Conservation (phyloP, 2,329 filamentous ascomycete species). For the Cladorrhinum sp. region DNA sequence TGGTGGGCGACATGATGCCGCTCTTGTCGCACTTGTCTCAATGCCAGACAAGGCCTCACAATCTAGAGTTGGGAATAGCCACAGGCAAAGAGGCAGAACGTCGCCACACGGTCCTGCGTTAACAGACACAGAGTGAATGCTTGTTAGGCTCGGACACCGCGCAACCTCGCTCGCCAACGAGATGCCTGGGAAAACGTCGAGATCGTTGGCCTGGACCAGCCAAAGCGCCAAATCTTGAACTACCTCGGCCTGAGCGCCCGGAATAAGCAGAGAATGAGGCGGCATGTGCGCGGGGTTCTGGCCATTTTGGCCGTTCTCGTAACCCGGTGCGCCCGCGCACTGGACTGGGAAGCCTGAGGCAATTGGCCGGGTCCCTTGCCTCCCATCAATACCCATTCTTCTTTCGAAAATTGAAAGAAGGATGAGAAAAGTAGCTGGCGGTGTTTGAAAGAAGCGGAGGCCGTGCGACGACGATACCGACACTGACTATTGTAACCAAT, state of each 20-base stretch:
- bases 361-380: slow-evolving; percentile 62
- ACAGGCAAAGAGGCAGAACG: too few species aligned
- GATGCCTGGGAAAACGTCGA: too few species aligned
- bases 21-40: slow-evolving; percentile 55
- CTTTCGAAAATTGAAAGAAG: slow-evolving; percentile 27
- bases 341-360: slow-evolving; percentile 65
- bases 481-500: too few species aligned
- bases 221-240: too few species aligned
- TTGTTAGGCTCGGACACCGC: too few species aligned
- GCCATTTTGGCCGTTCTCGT: slow-evolving; percentile 72
- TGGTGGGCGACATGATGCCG: slow-evolving; percentile 79
- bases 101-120: too few species aligned
- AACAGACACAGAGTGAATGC: too few species aligned
- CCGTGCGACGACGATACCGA: slow-evolving; percentile 23
- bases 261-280: slow-evolving; percentile 87
- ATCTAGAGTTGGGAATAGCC: too few species aligned
- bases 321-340: slow-evolving; percentile 71
- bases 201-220: too few species aligned
- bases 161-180: too few species aligned
- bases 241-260: too few species aligned
- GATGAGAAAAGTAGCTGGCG: slow-evolving; percentile 17
- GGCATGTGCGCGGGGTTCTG: slow-evolving; percentile 75
- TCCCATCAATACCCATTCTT: slow-evolving; percentile 73
- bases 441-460: slow-evolving; percentile 10
- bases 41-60: too few species aligned